Base-by-base conservation (phyloP, 805 yeast species). In the Teunomyces barrocoloradensis region DNA sequence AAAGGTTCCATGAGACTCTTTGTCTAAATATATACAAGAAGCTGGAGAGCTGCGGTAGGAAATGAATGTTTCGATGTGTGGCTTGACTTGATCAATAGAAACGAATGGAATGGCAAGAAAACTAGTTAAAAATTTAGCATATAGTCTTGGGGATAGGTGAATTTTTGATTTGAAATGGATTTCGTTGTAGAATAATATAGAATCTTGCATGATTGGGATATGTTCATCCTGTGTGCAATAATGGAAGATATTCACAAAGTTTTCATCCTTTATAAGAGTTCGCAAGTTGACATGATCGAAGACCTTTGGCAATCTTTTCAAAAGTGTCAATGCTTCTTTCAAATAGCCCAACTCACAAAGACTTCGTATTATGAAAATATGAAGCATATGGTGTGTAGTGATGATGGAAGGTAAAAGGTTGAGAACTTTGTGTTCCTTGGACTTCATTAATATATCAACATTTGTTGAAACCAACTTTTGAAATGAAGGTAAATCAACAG, bases 401-500 rank as follows among this genome's bases (percentile, higher is more conserved):
- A 50, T 28, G 21, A 60, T 48, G 12, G 56, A 49, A 1, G 60
- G 52, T 10, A 61, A 38, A 13, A 68, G 47, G 13, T 53, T 48
- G 23, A 59, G 53, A 15, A 62, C 46, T 13, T 56, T 48, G 6
- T 56, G 25, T 49, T 13, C 46, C 33, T 42, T 33, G 3, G 43
- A 41, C 1, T 33, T 15, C 23, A 47, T 13, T 4, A 50, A 28
- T 6, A 33, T 30, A 21, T 33, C 3, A 25, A 63, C 54, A 18
- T 56, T 45, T 3, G 47, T 40, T 10, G 51, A 42, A 9, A 71
- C 53, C 34, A 68, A 48, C 2, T 25, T 36, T 11, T 52, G 45
- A 50, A 71, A 72, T 5, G 48, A 33, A 0, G 77, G 76, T 18
- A 72, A 53, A 49, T 72, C 77, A 7, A 50, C 53, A 2, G 58